Evolutionary conservation across 495 filamentous ascomycete genomes (phyloP).

Genomic region (Thozetella sp.): DNA sequence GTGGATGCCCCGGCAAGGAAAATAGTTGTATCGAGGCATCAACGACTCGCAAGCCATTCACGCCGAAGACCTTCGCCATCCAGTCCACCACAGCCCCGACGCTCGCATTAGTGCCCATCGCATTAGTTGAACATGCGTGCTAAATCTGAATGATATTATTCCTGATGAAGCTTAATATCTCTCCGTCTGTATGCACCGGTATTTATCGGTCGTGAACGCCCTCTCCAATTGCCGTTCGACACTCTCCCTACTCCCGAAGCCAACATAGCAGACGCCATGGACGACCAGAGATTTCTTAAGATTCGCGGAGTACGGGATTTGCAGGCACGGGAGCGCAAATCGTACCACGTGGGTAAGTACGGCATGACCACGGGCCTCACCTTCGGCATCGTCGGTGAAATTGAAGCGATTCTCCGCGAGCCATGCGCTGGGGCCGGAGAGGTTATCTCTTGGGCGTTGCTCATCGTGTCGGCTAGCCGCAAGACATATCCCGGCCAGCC

Average conservation of each 20-base stretch:
- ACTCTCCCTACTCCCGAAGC: neutral
- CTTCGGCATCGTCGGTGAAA: constrained; percentile 1
- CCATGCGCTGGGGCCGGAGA: neutral
- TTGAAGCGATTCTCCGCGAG: constrained; percentile 9
- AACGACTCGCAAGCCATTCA: too few species aligned
- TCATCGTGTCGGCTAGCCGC: constrained; percentile 6
- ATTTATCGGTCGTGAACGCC: neutral
- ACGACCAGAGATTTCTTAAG: neutral
- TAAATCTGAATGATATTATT: too few species aligned
- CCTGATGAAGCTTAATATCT: too few species aligned
- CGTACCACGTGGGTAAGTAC: constrained; percentile 2
- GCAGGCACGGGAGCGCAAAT: neutral
- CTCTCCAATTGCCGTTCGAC: neutral
- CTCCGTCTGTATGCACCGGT: too few species aligned
- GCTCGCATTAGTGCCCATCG: too few species aligned
- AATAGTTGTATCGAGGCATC: too few species aligned
- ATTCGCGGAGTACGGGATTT: neutral
- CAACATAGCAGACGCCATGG: neutral
- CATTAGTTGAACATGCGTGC: too few species aligned
- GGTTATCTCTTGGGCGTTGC: constrained; percentile 4
- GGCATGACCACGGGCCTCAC: constrained; percentile 6
- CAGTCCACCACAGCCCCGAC: too few species aligned
- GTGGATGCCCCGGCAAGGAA: too few species aligned
- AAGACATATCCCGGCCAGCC: neutral
- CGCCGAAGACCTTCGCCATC: too few species aligned